These are phyloP conservation scores for Nannochloropsis salina DNA, from an alignment of 108 stramenopile genomes.

Conservation along the genomic window DNA sequence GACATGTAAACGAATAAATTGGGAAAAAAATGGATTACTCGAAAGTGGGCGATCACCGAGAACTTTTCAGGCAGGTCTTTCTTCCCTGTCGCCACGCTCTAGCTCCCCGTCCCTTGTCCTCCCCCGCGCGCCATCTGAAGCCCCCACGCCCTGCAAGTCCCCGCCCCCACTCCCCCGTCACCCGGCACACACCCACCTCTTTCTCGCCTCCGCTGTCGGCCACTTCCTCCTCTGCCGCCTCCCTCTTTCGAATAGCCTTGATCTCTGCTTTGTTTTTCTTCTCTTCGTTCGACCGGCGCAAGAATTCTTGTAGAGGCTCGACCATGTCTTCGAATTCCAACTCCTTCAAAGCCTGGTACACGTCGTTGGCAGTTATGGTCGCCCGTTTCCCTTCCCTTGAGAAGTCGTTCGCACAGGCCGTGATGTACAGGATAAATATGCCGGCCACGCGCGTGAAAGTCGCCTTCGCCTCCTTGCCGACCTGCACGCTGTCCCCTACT, in stretches of 20 bases:
- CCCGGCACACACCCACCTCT: background rate
- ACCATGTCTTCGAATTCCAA: slow-evolving; percentile 43
- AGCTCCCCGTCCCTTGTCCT: background rate
- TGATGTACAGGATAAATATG: slow-evolving; percentile 47
- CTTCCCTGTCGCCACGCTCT: slow-evolving; percentile 28
- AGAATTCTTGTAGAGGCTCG: slow-evolving; percentile 39
- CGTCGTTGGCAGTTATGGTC: slow-evolving; percentile 46
- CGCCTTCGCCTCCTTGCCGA: slow-evolving; percentile 48
- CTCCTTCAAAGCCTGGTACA: slow-evolving; percentile 46
- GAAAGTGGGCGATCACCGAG: no score
- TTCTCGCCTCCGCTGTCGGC: background rate
- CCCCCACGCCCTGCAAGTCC: slow-evolving; percentile 24
- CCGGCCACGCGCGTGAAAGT: slow-evolving; percentile 43
- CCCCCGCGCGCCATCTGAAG: slow-evolving; percentile 34
- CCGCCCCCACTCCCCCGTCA: background rate
- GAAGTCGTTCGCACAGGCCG: slow-evolving; percentile 47
- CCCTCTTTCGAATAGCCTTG: background rate
- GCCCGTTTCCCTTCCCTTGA: slow-evolving; percentile 42
- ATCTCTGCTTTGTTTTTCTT: background rate
- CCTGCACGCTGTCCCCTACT: slow-evolving; percentile 40
- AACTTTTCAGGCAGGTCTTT: background rate
- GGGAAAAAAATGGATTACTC: background rate
- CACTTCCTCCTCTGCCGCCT: background rate
- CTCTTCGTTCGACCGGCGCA: slow-evolving; percentile 27
- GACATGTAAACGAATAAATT: background rate